A percentile compares a stretch with the other conserved stretches of the same genome.
These are phyloP conservation scores for Babjeviella inositovora DNA, from an alignment of 805 yeast genomes.

Conservation along the genomic window DNA sequence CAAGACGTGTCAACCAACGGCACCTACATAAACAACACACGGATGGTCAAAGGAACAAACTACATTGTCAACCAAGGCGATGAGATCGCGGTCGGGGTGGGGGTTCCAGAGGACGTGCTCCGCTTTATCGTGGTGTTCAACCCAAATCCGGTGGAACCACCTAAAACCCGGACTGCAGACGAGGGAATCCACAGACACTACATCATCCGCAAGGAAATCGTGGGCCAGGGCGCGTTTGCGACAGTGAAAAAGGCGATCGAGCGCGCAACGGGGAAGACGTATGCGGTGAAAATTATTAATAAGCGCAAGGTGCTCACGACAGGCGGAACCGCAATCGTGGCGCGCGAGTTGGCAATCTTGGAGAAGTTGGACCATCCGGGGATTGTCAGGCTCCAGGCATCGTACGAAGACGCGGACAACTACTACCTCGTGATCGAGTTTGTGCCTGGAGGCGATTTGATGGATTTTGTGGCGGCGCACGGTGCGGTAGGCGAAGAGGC, in stretches of 20 bases:
- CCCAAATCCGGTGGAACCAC: constrained; percentile 4
- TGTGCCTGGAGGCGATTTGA: constrained; percentile 91
- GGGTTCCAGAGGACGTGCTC: constrained; percentile 56
- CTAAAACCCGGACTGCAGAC: constrained; percentile 8
- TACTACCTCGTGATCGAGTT: constrained; percentile 91
- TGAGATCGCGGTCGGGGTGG: constrained; percentile 80
- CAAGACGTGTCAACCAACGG: constrained; percentile 86
- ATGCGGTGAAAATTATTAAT: constrained; percentile 82
- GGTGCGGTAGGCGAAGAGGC: constrained; percentile 90
- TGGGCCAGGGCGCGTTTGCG: constrained; percentile 98
- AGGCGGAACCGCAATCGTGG: constrained; percentile 70
- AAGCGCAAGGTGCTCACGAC: constrained; percentile 61
- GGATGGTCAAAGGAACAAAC: constrained; percentile 62
- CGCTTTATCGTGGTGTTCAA: constrained; percentile 30
- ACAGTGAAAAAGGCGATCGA: constrained; percentile 86
- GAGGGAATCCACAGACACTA: constrained; percentile 56
- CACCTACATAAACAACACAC: constrained; percentile 64
- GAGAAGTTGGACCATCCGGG: constrained; percentile 70
- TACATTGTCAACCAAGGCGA: constrained; percentile 85
- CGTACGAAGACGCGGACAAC: constrained; percentile 67
- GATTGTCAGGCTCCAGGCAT: constrained; percentile 69
- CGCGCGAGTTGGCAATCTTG: constrained; percentile 73
- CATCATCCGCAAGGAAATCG: constrained; percentile 67
- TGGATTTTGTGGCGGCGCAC: constrained; percentile 92
- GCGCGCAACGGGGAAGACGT: constrained; percentile 69